Conservation (phyloP, 2,329 filamentous ascomycete species). For the Botrytis hyacinthi region DNA sequence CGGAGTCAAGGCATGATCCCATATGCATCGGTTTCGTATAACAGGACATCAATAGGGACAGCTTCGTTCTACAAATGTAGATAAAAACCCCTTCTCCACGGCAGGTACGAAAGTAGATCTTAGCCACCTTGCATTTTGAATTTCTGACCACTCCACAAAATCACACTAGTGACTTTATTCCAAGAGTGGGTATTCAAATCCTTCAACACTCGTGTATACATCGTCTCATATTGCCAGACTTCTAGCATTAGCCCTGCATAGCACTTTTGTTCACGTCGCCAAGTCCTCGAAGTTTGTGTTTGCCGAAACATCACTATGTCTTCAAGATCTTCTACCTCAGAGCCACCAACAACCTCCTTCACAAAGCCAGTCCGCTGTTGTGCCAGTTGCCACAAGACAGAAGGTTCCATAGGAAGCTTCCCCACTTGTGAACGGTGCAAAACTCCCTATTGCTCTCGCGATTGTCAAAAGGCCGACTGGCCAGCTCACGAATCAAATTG, state of each 20-base stretch:
- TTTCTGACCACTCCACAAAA: neutral
- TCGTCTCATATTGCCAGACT: slow-evolving; percentile 3
- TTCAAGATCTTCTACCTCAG: slow-evolving; percentile 9
- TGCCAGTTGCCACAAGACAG: neutral
- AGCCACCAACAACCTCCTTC: neutral
- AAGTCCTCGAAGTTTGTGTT: neutral
- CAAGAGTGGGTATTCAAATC: neutral
- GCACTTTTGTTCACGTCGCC: neutral
- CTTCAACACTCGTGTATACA: neutral
- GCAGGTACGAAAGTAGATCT: neutral
- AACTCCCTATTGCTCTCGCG: slow-evolving; percentile 5
- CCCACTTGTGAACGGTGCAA: slow-evolving; percentile 8
- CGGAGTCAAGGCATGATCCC: slow-evolving; percentile 3
- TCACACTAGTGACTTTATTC: neutral
- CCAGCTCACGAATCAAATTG: neutral
- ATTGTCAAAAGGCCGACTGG: slow-evolving; percentile 13
- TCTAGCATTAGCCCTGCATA: neutral
- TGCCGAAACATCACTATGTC: slow-evolving; percentile 4
- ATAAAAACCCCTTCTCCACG: slow-evolving; percentile 2
- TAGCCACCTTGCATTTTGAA: neutral
- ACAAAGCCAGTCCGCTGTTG: neutral
- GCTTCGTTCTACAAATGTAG: slow-evolving; percentile 7
- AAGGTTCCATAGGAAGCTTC: slow-evolving; percentile 1
- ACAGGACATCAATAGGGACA: neutral
- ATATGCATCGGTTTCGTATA: neutral